Conservation (phyloP, 1,284 basidiomycete genomes). For the Cutaneotrichosporon dermatis region DNA sequence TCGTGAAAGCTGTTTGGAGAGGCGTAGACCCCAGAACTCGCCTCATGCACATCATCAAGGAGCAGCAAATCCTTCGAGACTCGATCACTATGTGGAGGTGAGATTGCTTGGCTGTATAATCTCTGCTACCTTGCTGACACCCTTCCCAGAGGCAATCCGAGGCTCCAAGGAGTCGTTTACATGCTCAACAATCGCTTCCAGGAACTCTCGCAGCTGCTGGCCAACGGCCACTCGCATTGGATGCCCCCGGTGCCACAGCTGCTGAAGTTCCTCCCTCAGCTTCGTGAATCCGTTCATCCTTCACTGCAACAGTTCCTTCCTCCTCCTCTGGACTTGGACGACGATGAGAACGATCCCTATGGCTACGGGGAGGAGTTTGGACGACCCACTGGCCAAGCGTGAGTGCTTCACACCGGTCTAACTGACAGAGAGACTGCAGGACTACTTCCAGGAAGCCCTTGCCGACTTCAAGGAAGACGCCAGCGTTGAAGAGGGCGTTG, state of each 20-base stretch:
- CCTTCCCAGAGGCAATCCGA: background rate
- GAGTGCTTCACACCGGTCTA: constrained; percentile 1
- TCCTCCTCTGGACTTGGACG: background rate
- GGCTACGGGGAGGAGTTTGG: background rate
- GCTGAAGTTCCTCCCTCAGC: background rate
- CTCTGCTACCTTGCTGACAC: background rate
- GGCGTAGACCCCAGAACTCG: background rate
- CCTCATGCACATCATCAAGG: background rate
- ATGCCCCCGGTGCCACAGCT: background rate
- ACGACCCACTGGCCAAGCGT: constrained; percentile 20
- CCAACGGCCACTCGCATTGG: background rate
- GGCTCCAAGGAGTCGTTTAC: background rate
- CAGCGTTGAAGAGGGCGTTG: constrained; percentile 31
- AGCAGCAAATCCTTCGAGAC: background rate
- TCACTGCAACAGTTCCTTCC: background rate
- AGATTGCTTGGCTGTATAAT: no score
- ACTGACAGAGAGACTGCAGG: constrained; percentile 23
- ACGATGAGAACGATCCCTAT: background rate
- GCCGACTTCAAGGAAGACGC: constrained; percentile 36
- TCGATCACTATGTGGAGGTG: background rate
- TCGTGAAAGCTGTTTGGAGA: background rate
- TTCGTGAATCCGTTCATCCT: background rate
- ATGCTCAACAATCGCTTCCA: background rate
- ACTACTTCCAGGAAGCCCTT: constrained; percentile 36
- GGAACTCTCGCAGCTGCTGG: background rate